Base-by-base conservation (phyloP, 2,329 filamentous ascomycete species). In the Apiospora pterosperma region DNA sequence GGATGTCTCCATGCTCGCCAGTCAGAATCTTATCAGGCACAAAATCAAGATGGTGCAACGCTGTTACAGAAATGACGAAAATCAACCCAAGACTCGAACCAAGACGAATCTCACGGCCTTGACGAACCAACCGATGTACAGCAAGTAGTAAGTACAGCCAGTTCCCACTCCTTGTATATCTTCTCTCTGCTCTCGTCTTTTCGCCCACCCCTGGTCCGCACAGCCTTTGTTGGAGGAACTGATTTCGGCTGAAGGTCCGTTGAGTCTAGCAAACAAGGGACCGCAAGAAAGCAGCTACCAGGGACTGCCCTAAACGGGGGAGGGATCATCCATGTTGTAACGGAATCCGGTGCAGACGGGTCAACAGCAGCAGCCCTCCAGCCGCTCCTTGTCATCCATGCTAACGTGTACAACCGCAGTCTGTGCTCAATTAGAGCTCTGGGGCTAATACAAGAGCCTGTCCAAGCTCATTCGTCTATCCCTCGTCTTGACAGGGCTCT, bases 401-500 rank as follows among this genome's bases (percentile, higher is more conserved):
- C 48, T 55, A n/a, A 25, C 28, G 34, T 55, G 48, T 55, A 55
- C 48, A 31, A n/a, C 25, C 19, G 34, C 19, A 25, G 48, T 55
- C 48, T 55, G 48, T 55, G 48, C 48, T 55, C 48, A 55, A 55
- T 55, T 55, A 55, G 19, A 55, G 48, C 48, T 55, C 28, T 55
- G 48, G 28, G 34, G 48, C 48, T 55, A 55, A 55, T 55, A 19
- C 31, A 55, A n/a, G 48, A 55, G 48, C 48, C 48, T 28, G 48
- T 55, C 48, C 48, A 28, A 55, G 34, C 34, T 55, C 28, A 55
- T 55, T 28, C 48, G n/a, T n/a, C 48, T 28, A 31, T 55, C 48
- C 48, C 25, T 55, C 48, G n/a, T 55, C 48, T 55, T 55, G 48
- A 55, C 48, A 55, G n/a, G n/a, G n/a, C n/a, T n/a, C n/a, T n/a